Conservation (phyloP, 257 asterid species). For the Gentiana straminea region DNA sequence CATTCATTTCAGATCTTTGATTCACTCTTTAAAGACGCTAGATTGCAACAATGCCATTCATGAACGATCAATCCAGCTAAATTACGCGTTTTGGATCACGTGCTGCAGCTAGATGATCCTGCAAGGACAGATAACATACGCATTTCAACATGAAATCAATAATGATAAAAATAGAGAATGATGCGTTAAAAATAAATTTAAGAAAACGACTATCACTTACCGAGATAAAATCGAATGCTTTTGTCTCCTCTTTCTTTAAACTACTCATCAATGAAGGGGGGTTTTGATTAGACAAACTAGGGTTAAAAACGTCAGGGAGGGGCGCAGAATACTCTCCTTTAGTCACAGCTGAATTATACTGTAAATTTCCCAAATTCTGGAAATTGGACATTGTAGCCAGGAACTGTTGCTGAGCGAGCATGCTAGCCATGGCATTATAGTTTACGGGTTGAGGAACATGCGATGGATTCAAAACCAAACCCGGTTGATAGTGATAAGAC, state of each 20-base stretch:
- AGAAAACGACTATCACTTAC: conserved; percentile 37
- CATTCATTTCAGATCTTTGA: no score
- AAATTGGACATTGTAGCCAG: conserved; percentile 81
- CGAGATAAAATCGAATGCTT: conserved; percentile 92
- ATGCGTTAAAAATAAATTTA: no score
- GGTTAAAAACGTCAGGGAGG: conserved; percentile 78
- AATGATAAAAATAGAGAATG: no score
- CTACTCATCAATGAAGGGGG: conserved; percentile 69
- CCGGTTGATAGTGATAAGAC: conserved; percentile 55
- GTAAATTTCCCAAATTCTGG: conserved; percentile 70
- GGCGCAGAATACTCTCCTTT: conserved; percentile 43
- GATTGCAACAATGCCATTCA: no score
- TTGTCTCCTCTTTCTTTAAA: conserved; percentile 68
- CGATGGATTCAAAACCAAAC: conserved; percentile 58
- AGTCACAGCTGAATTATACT: conserved; percentile 37
- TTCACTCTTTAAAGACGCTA: no score
- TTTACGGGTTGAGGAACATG: conserved; percentile 47
- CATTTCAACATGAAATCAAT: no score
- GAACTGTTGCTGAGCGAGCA: conserved; percentile 76
- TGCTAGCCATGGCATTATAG: conserved; percentile 50
- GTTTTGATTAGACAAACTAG: conserved; percentile 50
- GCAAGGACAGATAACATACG: conserved; percentile 18
- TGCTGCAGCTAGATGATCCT: conserved; percentile 93
- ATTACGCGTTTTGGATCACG: conserved; percentile 67
- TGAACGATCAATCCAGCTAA: conserved; percentile 18